Conservation (phyloP, 2,329 filamentous ascomycete species). For the Aspergillus neoniger region DNA sequence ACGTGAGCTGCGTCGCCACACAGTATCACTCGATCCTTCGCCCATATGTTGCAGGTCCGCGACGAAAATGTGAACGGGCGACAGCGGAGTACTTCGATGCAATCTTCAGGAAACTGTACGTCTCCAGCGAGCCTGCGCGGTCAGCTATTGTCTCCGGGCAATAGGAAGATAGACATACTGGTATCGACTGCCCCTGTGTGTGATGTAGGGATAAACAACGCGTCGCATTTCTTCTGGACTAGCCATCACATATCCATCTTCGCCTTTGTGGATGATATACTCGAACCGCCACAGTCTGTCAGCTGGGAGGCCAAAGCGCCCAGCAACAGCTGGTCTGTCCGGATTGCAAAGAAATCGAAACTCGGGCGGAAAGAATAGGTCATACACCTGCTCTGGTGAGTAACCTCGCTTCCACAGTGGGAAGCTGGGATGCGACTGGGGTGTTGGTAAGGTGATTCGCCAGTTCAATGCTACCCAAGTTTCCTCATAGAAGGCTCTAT, state of each 20-base stretch:
- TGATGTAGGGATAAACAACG: constrained; percentile 35
- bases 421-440: constrained; percentile 51
- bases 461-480: constrained; percentile 54
- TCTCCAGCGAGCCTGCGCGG: constrained; percentile 24
- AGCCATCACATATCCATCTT: constrained; percentile 35
- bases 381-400: constrained; percentile 50
- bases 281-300: constrained; percentile 45
- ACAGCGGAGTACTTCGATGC: constrained; percentile 50
- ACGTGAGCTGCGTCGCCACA: constrained; percentile 56
- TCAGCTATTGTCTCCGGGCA: not conserved
- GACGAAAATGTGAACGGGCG: constrained; percentile 49
- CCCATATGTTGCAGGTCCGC: constrained; percentile 52
- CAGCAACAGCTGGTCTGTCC: constrained; percentile 46
- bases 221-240: constrained; percentile 27
- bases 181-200: constrained; percentile 20
- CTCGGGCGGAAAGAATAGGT: constrained; percentile 49
- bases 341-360: constrained; percentile 51
- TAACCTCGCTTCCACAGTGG: constrained; percentile 52
- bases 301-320: constrained; percentile 45
- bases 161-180: constrained; percentile 11
- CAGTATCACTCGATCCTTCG: constrained; percentile 43
- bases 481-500: constrained; percentile 27
- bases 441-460: constrained; percentile 47
- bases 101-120: constrained; percentile 48
- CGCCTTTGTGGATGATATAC: constrained; percentile 36